A percentile compares a stretch with the other conserved stretches of the same genome.
Conservation (phyloP, 2,329 filamentous ascomycete species). For the Fusarium proliferatum region DNA sequence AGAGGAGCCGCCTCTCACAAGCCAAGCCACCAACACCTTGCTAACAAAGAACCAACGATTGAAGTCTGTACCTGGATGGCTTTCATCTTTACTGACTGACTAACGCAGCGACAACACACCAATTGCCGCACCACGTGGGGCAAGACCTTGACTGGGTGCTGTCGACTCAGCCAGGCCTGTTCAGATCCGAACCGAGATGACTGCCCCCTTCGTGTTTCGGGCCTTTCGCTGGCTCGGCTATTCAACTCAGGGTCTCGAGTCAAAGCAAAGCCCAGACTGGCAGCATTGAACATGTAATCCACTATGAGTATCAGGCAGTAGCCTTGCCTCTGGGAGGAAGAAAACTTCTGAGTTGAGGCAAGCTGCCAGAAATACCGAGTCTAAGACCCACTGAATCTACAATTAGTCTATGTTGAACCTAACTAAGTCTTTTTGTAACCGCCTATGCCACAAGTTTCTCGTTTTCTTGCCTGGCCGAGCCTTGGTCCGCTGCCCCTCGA, state of each 20-base stretch:
- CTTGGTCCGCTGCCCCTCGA: background rate
- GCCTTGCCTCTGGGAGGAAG: background rate
- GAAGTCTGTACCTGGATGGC: constrained; percentile 24
- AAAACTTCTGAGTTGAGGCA: background rate
- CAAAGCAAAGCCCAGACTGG: constrained; percentile 28
- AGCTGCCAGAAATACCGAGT: background rate
- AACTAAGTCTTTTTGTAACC: background rate
- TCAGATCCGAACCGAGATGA: constrained; percentile 39
- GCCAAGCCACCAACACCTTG: constrained; percentile 31
- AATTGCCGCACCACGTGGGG: constrained; percentile 41
- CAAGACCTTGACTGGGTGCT: constrained; percentile 4
- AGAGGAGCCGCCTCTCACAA: constrained; percentile 22
- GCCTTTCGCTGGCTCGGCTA: constrained; percentile 34
- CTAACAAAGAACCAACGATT: background rate
- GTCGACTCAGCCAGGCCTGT: constrained; percentile 15
- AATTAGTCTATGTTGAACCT: background rate
- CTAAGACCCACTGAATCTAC: background rate
- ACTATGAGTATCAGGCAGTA: constrained; percentile 13
- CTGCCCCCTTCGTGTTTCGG: constrained; percentile 28
- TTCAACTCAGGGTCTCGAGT: constrained; percentile 14
- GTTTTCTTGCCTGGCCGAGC: background rate
- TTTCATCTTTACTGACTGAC: background rate
- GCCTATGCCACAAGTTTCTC: background rate
- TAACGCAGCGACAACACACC: constrained; percentile 12
- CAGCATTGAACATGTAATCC: constrained; percentile 37